These are phyloP conservation scores for Termitomyces eurrhizus DNA, from an alignment of 768 basidiomycete genomes.

Conservation along the genomic window DNA sequence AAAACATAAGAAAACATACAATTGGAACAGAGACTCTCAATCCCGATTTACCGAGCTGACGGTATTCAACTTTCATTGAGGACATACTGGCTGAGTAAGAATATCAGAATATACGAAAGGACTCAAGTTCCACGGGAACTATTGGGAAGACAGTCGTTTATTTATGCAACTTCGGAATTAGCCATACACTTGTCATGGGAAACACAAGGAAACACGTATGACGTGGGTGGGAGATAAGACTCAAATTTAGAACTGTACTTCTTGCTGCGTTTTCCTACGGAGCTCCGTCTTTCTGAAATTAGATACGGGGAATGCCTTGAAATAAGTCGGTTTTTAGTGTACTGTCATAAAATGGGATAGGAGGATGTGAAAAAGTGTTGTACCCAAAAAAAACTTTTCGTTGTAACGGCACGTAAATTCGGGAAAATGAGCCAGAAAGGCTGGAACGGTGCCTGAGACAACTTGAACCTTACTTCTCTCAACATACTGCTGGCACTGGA, in stretches of 20 bases:
- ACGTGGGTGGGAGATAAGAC: neutral
- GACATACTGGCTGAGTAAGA: neutral
- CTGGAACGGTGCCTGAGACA: too few species aligned
- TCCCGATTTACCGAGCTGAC: constrained; percentile 12
- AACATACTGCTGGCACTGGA: too few species aligned
- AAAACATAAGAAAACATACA: neutral
- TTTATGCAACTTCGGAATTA: neutral
- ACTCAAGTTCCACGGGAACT: neutral
- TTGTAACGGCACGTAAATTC: too few species aligned
- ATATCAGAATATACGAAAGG: neutral
- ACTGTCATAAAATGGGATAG: too few species aligned
- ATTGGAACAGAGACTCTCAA: constrained; percentile 14
- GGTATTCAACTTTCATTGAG: constrained; percentile 11
- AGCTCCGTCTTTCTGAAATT: neutral
- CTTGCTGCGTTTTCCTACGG: neutral
- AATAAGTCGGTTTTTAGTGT: too few species aligned
- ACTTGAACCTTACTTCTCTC: too few species aligned
- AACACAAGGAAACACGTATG: neutral
- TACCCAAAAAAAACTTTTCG: too few species aligned
- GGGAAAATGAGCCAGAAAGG: too few species aligned
- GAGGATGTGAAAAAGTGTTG: too few species aligned
- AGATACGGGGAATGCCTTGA: too few species aligned
- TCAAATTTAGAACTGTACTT: neutral
- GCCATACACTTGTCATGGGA: neutral
- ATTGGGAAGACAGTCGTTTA: neutral